These are phyloP conservation scores for Penicillium paradoxum DNA, from an alignment of 495 filamentous ascomycete genomes.

Conservation along the genomic window DNA sequence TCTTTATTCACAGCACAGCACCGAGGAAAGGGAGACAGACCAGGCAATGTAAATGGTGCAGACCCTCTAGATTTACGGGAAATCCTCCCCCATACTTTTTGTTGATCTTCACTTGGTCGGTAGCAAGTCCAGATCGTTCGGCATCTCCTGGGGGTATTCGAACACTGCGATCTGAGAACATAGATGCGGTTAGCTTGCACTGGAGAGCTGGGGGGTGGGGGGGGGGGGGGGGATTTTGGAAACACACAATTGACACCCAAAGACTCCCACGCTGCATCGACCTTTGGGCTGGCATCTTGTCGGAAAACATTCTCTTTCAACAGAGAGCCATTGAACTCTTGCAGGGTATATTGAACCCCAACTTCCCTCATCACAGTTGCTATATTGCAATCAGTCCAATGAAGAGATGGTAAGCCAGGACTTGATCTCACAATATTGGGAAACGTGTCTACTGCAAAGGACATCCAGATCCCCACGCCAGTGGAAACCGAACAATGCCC, in stretches of 20 bases:
- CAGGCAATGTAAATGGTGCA: conserved; percentile 56
- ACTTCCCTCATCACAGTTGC: conserved; percentile 34
- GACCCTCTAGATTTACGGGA: conserved; percentile 50
- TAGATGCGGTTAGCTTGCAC: neutral
- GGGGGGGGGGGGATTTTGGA: too few species aligned
- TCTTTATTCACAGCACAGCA: neutral
- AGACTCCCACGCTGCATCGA: conserved; percentile 54
- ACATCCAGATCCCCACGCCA: conserved; percentile 16
- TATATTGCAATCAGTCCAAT: conserved; percentile 3
- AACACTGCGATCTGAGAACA: conserved; percentile 32
- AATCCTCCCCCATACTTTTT: conserved; percentile 50
- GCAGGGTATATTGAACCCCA: conserved; percentile 24
- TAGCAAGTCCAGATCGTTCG: conserved; percentile 33
- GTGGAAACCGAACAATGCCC: conserved; percentile 23
- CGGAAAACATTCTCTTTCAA: conserved; percentile 51
- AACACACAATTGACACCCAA: conserved; percentile 48
- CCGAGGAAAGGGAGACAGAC: conserved; percentile 15
- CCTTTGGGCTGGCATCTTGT: conserved; percentile 45
- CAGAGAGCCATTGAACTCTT: conserved; percentile 48
- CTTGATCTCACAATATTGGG: conserved; percentile 23
- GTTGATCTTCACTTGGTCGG: conserved; percentile 47
- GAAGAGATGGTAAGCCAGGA: too few species aligned
- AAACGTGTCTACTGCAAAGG: conserved; percentile 17
- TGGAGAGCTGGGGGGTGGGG: too few species aligned
- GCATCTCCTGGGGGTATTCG: conserved; percentile 36